Base-by-base conservation (phyloP, 495 filamentous ascomycete genomes). In the Opeltia flavorubescens region DNA sequence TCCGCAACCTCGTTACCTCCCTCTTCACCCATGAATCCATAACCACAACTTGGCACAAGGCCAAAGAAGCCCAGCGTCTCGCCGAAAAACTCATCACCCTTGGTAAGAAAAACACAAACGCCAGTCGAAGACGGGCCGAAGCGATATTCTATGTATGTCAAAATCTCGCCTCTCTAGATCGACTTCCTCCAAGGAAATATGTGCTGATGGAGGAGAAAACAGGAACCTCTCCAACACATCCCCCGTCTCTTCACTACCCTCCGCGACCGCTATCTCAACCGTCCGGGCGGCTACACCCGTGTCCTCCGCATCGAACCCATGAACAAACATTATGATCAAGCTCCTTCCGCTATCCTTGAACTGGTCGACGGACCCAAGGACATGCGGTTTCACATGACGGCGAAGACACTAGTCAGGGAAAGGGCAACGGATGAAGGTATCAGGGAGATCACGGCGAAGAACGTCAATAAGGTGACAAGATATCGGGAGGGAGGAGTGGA, bases 1-100 rank as follows among this genome's bases (percentile, higher is more conserved):
- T 98, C 48, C 87, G 91, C 53, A 96, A 96, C 65, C 74, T 98
- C 36, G 86, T 96, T 58, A 94, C 88, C 49, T 89, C 87, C n/a
- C 83, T 98, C 47, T 78, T 98, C 70, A 71, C 82, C 58, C 77
- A 94, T 62, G 91, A 98, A 67, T 76, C 83, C 44, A 94, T 98
- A 69, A 78, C 77, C 40, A 98, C 91, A 23, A 94, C 91, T 66
- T 95, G 82, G 78, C 77, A 77, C 61, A 96, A 95, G 68, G 91
- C 91, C 26, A 98, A 96, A 64, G 91, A 98, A 68, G 84, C 91
- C 36, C 91, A 96, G 64, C 75, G 82, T 1, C 62, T 95, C 24
- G 91, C 91, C 30, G 91, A 98, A 58, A 87, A 89, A 69, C 72
- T 95, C 49, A 86, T 98, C 53, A 95, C 89, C 8, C 65, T 94